These are phyloP conservation scores for Senecio squalidus DNA, from an alignment of 140 eudicot species.

Conservation along the genomic window DNA sequence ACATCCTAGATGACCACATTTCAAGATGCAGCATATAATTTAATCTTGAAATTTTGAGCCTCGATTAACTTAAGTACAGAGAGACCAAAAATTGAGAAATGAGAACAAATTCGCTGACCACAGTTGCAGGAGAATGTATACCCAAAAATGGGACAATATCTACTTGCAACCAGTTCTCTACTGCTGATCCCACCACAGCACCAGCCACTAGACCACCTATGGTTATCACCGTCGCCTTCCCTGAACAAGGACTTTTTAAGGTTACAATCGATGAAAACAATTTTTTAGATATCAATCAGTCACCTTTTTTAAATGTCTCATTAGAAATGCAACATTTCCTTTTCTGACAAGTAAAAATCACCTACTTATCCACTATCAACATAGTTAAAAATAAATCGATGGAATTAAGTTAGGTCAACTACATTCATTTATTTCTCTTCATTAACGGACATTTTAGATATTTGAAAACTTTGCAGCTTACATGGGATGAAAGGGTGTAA, in stretches of 20 bases:
- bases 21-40: slow-evolving; percentile 17
- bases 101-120: slow-evolving; percentile 78
- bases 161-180: slow-evolving; percentile 97
- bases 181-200: slow-evolving; percentile 96
- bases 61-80: slow-evolving; percentile 51
- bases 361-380: background rate
- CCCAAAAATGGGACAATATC: slow-evolving; percentile 94
- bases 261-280: slow-evolving; percentile 4
- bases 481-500: background rate
- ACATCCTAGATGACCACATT: slow-evolving; percentile 2
- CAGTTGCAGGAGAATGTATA: slow-evolving; percentile 79
- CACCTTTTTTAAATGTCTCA: background rate
- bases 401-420: background rate
- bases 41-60: slow-evolving; percentile 10
- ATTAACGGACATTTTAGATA: background rate
- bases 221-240: slow-evolving; percentile 74
- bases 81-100: slow-evolving; percentile 82
- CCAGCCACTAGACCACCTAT: slow-evolving; percentile 92
- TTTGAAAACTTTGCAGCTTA: background rate
- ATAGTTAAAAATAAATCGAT: background rate
- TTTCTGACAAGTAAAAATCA: background rate
- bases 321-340: background rate
- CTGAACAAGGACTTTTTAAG: slow-evolving; percentile 16
- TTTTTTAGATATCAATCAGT: background rate
- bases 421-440: background rate